Percentiles rank a stretch among this genome's conserved stretches.
Conservation (phyloP, 495 filamentous ascomycete genomes). For the Peziza echinospora region DNA sequence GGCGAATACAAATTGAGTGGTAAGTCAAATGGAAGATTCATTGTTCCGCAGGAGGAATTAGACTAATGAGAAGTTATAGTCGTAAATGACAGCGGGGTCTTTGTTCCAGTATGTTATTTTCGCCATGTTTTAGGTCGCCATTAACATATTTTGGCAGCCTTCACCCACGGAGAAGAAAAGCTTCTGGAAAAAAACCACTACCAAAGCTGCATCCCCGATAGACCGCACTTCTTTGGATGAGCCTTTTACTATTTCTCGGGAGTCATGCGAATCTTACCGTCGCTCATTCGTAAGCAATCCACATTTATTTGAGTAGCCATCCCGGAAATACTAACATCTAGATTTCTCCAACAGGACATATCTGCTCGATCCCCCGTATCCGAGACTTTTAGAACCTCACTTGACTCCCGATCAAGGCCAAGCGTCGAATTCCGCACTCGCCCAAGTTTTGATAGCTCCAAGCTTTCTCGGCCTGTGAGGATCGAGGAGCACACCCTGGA, state of each 20-base stretch:
- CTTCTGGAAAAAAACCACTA: conserved; percentile 59
- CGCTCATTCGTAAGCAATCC: conserved; percentile 63
- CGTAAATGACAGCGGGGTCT: conserved; percentile 90
- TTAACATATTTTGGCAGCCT: conserved; percentile 31
- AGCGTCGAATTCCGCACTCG: too few species aligned
- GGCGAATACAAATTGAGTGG: background rate
- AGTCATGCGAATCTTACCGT: conserved; percentile 94
- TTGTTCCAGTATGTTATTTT: conserved; percentile 52
- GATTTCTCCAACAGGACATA: conserved; percentile 44
- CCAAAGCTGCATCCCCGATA: conserved; percentile 42
- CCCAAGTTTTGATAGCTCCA: background rate
- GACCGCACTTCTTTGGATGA: conserved; percentile 49
- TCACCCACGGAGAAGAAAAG: conserved; percentile 72
- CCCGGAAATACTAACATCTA: conserved; percentile 2
- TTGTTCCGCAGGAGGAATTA: conserved; percentile 8
- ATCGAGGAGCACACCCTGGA: conserved; percentile 21
- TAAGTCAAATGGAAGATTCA: conserved; percentile 10
- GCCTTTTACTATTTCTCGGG: conserved; percentile 87
- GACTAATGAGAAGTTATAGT: conserved; percentile 30
- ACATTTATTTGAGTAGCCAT: too few species aligned
- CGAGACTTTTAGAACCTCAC: conserved; percentile 21
- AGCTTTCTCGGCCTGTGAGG: background rate
- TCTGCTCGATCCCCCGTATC: conserved; percentile 62
- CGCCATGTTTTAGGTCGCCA: background rate
- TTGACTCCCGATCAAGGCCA: background rate